Evolutionary conservation across 2,329 filamentous ascomycete species (phyloP), one percentile per base, ranked within the genome.

Genomic region (Arachnomyces sp.): DNA sequence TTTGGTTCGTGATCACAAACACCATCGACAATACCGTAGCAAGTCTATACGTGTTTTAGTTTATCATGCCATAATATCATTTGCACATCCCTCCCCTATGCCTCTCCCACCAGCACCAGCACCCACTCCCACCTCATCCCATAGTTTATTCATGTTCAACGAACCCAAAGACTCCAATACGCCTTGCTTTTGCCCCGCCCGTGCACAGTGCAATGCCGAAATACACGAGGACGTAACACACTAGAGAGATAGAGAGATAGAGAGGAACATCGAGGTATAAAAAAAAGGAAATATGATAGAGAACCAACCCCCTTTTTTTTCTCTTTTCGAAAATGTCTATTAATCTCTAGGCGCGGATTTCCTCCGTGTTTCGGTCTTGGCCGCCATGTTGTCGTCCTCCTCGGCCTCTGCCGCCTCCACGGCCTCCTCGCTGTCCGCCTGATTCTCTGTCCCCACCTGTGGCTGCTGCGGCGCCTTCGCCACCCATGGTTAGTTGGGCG

Each of bases 401-500:
- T 25, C 20, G 20, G 20, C 20, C 64, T 65, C 59, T 69, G 49
- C 65, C 71, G 48, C 62, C 66, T 46, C 61, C 52, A 45, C 60
- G 52, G 28, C 52, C 49, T 32, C 57, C 56, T 31, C 62, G 49
- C 28, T 58, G 52, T 29, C 64, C 63, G 38, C 62, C 61, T 42
- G 57, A 49, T 44, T 61, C 60, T 32, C 39, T 44, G 20, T 36
- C 53, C 20, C 41, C 36, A 25, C 36, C 39, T 13, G 43, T 30
- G n/a, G 50, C 44, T 35, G 55, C 54, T 37, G 49, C 49, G 28
- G 52, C 60, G 47, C 72, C 70, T 34, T 66, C 66, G n/a, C 67
- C 67, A 45, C 71, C 72, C 49, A 76, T 66, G 8, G 72, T 75
- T 41, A 89, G 72, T 54, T 76, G 75, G 49, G 83, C 79, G n/a